phyloP scores from a whole-genome alignment of 2,329 filamentous ascomycete species.

The Aspergillus sp. region DNA sequence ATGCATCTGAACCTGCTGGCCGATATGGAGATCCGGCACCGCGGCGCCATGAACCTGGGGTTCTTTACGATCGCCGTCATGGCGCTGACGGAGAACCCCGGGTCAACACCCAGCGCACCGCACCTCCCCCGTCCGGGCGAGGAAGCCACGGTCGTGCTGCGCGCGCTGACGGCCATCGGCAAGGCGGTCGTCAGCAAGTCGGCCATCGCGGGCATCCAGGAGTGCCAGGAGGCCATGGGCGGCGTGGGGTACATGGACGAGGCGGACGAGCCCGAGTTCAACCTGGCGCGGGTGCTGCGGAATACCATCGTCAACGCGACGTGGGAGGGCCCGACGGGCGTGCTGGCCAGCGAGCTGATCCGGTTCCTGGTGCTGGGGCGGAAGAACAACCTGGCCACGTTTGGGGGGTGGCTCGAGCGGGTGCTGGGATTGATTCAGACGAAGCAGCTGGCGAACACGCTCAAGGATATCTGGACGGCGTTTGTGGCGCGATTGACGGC shows the following conservation, averaged over 20 bases:
- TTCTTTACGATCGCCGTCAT: slow-evolving; percentile 34
- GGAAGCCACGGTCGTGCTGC: slow-evolving; percentile 27
- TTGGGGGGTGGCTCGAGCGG: slow-evolving; percentile 46
- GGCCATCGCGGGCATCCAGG: slow-evolving; percentile 30
- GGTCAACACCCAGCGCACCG: slow-evolving; percentile 39
- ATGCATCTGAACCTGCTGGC: slow-evolving; percentile 42
- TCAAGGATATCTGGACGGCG: slow-evolving; percentile 17
- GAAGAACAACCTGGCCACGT: slow-evolving; percentile 22
- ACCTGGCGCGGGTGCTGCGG: slow-evolving; percentile 64
- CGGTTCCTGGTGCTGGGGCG: slow-evolving; percentile 27
- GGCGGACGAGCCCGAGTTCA: slow-evolving; percentile 58
- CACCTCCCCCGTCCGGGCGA: slow-evolving; percentile 39
- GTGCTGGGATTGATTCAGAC: slow-evolving; percentile 15
- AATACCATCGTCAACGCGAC: slow-evolving; percentile 59
- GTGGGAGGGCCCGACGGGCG: slow-evolving; percentile 73
- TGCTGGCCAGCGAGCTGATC: slow-evolving; percentile 58
- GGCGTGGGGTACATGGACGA: slow-evolving; percentile 42
- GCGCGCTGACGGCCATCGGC: slow-evolving; percentile 28
- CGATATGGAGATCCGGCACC: slow-evolving; percentile 39
- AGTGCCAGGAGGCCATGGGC: slow-evolving; percentile 39
- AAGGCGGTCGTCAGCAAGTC: slow-evolving; percentile 39
- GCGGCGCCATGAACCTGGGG: slow-evolving; percentile 35
- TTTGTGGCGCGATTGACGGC: slow-evolving; percentile 15
- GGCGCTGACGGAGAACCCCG: slow-evolving; percentile 54
- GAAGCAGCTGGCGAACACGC: slow-evolving; percentile 1